Evolutionary conservation across 306 rosid genomes (phyloP).

Genomic region (Quercus glauca): DNA sequence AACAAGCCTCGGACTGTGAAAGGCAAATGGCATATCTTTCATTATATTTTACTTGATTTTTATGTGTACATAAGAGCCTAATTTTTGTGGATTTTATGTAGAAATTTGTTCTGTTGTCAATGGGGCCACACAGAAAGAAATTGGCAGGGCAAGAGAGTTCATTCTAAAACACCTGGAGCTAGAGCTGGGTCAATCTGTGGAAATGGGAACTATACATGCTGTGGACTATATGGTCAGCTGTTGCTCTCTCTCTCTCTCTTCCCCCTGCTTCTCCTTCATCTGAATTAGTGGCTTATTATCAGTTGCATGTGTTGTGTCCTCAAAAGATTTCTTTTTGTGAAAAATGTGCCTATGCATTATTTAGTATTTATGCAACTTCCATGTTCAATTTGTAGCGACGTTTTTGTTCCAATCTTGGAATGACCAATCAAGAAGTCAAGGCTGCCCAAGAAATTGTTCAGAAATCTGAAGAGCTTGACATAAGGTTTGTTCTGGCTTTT

Average conservation of each 20-base stretch:
- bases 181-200: slow-evolving; percentile 89
- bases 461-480: slow-evolving; percentile 90
- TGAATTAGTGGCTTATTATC: neutral
- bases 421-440: slow-evolving; percentile 34
- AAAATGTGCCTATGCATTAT: neutral
- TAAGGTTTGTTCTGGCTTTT: slow-evolving; percentile 46
- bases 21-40: slow-evolving; percentile 42
- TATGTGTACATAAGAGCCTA: slow-evolving; percentile 48
- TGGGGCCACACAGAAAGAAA: slow-evolving; percentile 96
- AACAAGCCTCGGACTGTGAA: slow-evolving; percentile 96
- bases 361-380: neutral
- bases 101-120: slow-evolving; percentile 97
- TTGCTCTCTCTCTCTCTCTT: too few species aligned
- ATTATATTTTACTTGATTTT: slow-evolving; percentile 5
- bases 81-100: slow-evolving; percentile 48
- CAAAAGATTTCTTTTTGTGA: neutral
- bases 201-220: slow-evolving; percentile 97
- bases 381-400: slow-evolving; percentile 55
- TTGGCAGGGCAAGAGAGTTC: slow-evolving; percentile 97
- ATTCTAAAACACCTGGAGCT: slow-evolving; percentile 94
- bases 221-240: slow-evolving; percentile 80
- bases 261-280: too few species aligned
- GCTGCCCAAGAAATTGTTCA: slow-evolving; percentile 97
- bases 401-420: slow-evolving; percentile 17
- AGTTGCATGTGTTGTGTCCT: neutral